Conservation (phyloP, 2,329 filamentous ascomycete genomes). For the Xylariaceae sp. region DNA sequence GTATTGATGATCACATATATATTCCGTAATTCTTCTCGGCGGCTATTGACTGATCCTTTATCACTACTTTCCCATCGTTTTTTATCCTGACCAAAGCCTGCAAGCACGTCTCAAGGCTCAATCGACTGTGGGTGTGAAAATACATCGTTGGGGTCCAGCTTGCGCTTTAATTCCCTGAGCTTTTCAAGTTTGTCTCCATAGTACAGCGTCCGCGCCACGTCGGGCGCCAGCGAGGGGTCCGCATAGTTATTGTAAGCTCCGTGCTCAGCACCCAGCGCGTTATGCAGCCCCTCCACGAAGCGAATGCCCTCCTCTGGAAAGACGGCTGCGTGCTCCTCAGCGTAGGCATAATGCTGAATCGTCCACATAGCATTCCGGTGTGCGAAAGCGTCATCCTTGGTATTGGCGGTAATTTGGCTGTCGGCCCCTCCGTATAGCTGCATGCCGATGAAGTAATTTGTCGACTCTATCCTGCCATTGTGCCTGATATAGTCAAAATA, state of each 20-base stretch:
- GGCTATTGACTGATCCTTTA: not conserved
- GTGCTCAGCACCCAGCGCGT: conserved; percentile 20
- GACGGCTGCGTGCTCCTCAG: conserved; percentile 1
- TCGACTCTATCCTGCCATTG: conserved; percentile 14
- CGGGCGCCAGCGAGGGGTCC: conserved; percentile 25
- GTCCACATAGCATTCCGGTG: conserved; percentile 34
- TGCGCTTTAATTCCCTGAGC: conserved; percentile 25
- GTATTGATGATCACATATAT: too few species aligned
- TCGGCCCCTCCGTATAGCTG: conserved; percentile 36
- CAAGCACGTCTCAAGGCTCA: not conserved
- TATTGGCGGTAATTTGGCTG: conserved; percentile 30
- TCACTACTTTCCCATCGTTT: not conserved
- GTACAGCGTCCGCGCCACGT: conserved; percentile 26
- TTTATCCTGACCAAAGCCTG: too few species aligned
- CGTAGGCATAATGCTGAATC: conserved; percentile 31
- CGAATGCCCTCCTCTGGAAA: conserved; percentile 24
- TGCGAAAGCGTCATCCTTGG: conserved; percentile 22
- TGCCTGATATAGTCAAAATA: conserved; percentile 28
- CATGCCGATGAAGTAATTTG: conserved; percentile 33
- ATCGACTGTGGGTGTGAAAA: conserved; percentile 32
- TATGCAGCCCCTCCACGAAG: conserved; percentile 25
- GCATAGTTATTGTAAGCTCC: conserved; percentile 30
- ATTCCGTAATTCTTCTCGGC: too few species aligned
- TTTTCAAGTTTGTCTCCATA: conserved; percentile 21
- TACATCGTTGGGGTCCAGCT: conserved; percentile 26